Conservation (phyloP, 2,329 filamentous ascomycete species). For the Orbilia blumenaviensis region DNA sequence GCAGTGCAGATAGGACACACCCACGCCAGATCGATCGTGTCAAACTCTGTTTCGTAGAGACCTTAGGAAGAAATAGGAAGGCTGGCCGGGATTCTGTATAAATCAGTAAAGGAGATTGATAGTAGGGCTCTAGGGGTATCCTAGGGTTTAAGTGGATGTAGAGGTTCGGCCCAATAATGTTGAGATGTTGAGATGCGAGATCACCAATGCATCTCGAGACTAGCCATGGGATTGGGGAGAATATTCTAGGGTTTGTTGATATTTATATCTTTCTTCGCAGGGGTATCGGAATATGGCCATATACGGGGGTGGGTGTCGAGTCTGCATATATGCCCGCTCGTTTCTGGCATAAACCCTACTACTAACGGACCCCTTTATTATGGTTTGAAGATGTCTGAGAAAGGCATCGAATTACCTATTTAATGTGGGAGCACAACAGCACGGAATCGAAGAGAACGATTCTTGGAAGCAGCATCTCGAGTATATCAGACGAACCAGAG, state of each 20-base stretch:
- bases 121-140: no score
- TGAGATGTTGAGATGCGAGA: background rate
- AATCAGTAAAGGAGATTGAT: no score
- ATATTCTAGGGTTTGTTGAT: conserved; percentile 2
- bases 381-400: conserved; percentile 38
- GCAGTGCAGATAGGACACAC: conserved; percentile 12
- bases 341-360: conserved; percentile 19
- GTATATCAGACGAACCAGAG: background rate
- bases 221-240: conserved; percentile 16
- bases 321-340: conserved; percentile 25
- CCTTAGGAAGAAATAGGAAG: conserved; percentile 8
- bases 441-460: background rate
- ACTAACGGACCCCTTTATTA: conserved; percentile 1
- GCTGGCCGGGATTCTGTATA: background rate
- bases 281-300: background rate
- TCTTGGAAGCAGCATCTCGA: background rate
- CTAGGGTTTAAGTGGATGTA: background rate
- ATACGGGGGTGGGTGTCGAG: background rate
- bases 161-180: background rate
- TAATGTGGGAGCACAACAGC: background rate
- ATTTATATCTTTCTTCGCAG: conserved; percentile 3
- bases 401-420: background rate
- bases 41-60: conserved; percentile 32
- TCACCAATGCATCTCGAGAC: background rate
- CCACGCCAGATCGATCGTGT: conserved; percentile 40